A percentile compares a stretch with the other conserved stretches of the same genome.
phyloP scores from a whole-genome alignment of 768 basidiomycete species.

The Suillus subaureus region DNA sequence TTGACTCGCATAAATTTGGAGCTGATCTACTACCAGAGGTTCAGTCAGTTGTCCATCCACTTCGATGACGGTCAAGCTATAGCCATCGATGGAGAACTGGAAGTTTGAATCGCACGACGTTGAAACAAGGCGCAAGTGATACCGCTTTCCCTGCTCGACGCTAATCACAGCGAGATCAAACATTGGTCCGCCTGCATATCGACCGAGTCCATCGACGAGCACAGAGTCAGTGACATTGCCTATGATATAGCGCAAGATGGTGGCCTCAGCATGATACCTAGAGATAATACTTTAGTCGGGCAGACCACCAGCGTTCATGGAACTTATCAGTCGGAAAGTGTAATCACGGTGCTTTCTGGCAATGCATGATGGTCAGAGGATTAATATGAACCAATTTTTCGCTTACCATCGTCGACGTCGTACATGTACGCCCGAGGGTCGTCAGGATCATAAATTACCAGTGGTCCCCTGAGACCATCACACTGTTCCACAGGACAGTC shows the following conservation, averaged over 20 bases:
- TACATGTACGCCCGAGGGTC: slow-evolving; percentile 42
- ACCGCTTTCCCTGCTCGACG: slow-evolving; percentile 35
- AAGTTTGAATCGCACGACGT: slow-evolving; percentile 47
- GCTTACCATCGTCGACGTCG: slow-evolving; percentile 45
- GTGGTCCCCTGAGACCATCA: slow-evolving; percentile 26
- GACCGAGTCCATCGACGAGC: slow-evolving; percentile 44
- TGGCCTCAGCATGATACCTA: slow-evolving; percentile 22
- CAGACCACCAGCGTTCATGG: not conserved
- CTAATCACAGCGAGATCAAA: slow-evolving; percentile 38
- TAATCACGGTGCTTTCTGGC: slow-evolving; percentile 42
- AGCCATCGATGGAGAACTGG: slow-evolving; percentile 48
- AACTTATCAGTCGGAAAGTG: slow-evolving; percentile 40
- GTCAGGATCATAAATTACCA: slow-evolving; percentile 45
- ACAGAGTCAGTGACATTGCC: slow-evolving; percentile 27
- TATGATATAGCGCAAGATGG: slow-evolving; percentile 22
- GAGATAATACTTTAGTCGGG: not conserved
- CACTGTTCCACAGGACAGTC: slow-evolving; percentile 11
- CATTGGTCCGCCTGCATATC: slow-evolving; percentile 34
- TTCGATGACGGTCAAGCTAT: slow-evolving; percentile 49
- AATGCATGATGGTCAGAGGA: not conserved
- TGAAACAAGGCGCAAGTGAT: slow-evolving; percentile 38
- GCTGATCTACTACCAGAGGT: slow-evolving; percentile 42
- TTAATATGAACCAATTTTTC: not conserved
- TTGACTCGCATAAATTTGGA: slow-evolving; percentile 40
- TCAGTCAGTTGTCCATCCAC: slow-evolving; percentile 43